Base-by-base conservation (phyloP, 805 yeast genomes). In the Kodamaea lidongshanica region DNA sequence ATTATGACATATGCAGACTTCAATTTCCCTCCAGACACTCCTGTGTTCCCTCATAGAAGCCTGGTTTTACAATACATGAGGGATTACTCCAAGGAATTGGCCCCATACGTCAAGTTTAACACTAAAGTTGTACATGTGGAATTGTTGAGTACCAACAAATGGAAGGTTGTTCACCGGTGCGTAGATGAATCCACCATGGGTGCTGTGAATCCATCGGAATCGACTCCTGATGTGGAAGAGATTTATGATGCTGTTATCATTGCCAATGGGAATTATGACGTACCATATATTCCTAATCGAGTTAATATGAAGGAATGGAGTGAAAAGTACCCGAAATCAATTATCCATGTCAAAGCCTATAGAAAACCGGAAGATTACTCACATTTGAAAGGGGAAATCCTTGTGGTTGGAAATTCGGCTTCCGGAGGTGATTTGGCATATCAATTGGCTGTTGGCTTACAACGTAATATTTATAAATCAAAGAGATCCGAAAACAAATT, bases 401-500 rank as follows among this genome's bases (percentile, higher is more conserved):
- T 84, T 25, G 67, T 83, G 5, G 72, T 84, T n/a, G 94, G 94
- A 0, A 79, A 77, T 43, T 75, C 79, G 7, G 80, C 92, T 2
- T 76, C 86, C 17, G 95, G 89, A 16, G 70, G 74, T 12, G 95
- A 86, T 47, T 60, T 82, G 23, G 40, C 85, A 2, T 68, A 66
- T 34, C 88, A 81, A 46, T 46, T 78, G 12, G 70, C 77, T 1
- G 57, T 61, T 2, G 46, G 36, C 3, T 56, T 71, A 25, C 53
- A 64, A 13, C 59, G 54, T 29, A 50, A 46, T 6, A 58, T 77
- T 9, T 64, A 66, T 44, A 67, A 74, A 36, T 67, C 79, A 7
- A 56, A 65, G 9, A 58, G 81, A 39, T 66, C 75, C 1, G 65
- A 58, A 16, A 56, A 58, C 36, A 31, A 45, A 12, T 42, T 63